Evolutionary conservation across 164 flowering plant species (phyloP), one percentile per base, ranked within the genome.

Genomic region (Dillenia turbinata): DNA sequence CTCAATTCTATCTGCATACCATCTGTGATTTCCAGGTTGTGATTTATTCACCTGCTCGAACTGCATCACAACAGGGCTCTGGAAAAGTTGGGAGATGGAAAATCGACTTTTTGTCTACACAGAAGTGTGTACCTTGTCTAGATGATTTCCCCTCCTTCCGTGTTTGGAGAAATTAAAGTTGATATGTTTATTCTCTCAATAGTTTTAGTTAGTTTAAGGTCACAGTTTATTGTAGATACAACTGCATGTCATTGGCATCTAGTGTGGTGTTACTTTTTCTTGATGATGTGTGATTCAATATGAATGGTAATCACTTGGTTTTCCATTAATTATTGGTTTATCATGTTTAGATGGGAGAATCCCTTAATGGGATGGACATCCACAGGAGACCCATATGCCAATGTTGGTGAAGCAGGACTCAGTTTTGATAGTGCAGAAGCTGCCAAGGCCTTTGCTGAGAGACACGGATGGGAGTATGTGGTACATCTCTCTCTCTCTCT

Each of bases 361-460:
- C 99, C 96, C 49, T 75, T 95, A 83, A 95, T 95, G 96, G 97
- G 99, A 13, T 95, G 97, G 97, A 90, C 99, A 62, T 95, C 97
- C 48, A 95, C 97, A 15, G 99, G 99, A 58, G 99, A 95, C 55
- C 97, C 99, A 65, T 95, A 92, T 80, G 89, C 99, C 49, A 76
- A 91, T 79, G 99, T 95, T 53, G 99, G 99, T 56, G 97, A 95
- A 54, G 67, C 99, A 52, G 97, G 56, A 8, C 66, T 95, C 9
- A 44, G 70, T 71, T 95, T 95, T 69, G 90, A 92, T 33, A 86
- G 84, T 71, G 96, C 74, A 71, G 97, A 86, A 72, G 84, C 88
- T 61, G 97, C 99, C 47, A 83, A 73, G 71, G 71, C 71, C 50
- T 94, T 94, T 82, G 97, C 96, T 40, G 83, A 85, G 69, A 85